Evolutionary conservation across 1,284 basidiomycete species (phyloP).

Genomic region (Leccinum pachyderme): DNA sequence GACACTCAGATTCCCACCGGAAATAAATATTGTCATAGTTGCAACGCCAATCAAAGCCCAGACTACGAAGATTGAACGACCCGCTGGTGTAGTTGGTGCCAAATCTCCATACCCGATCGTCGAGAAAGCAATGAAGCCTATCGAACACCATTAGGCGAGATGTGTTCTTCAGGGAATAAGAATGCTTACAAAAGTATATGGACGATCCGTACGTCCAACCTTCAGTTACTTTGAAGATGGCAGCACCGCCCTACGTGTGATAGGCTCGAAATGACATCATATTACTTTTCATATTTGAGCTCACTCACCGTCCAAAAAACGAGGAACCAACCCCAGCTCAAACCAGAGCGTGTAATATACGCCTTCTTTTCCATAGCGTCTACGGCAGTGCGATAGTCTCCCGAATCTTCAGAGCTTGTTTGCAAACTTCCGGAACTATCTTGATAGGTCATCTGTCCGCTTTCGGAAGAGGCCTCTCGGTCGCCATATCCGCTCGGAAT

Average conservation of each 20-base stretch:
- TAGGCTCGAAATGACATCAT: background rate
- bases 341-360: constrained; percentile 44
- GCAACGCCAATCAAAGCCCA: constrained; percentile 80
- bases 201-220: constrained; percentile 50
- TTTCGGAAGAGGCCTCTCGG: background rate
- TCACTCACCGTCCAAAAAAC: constrained; percentile 54
- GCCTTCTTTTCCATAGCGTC: constrained; percentile 43
- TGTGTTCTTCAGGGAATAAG: constrained; percentile 2
- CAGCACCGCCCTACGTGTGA: constrained; percentile 45
- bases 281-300: background rate
- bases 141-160: background rate
- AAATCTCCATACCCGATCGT: constrained; percentile 75
- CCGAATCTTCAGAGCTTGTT: constrained; percentile 8
- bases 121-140: constrained; percentile 61
- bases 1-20: constrained; percentile 42
- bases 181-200: constrained; percentile 68
- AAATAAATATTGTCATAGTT: constrained; percentile 71
- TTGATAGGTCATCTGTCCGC: background rate
- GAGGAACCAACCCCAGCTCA: constrained; percentile 51
- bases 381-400: constrained; percentile 20
- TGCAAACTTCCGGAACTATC: constrained; percentile 16
- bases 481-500: background rate
- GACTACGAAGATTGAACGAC: constrained; percentile 75
- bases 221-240: constrained; percentile 55
- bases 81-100: constrained; percentile 59